phyloP scores from a whole-genome alignment of 73 alveolate genomes.

The Paramecium tetraurelia region DNA sequence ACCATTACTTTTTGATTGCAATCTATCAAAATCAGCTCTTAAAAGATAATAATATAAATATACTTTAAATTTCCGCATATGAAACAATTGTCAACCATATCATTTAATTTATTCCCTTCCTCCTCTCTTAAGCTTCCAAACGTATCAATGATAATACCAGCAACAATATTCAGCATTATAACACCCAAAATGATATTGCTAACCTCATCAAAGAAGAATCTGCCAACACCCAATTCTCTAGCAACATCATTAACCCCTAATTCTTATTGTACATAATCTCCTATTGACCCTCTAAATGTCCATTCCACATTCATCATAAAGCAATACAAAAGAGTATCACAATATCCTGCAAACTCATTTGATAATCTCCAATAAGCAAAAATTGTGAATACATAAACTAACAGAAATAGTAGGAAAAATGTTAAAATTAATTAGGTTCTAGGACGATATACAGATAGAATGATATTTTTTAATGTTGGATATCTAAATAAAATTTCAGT shows the following conservation, averaged over 20 bases:
- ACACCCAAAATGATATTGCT: slow-evolving; percentile 86
- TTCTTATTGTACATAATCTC: not conserved
- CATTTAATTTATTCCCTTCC: slow-evolving; percentile 78
- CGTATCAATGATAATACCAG: slow-evolving; percentile 98
- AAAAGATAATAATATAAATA: not conserved
- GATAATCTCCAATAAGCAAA: slow-evolving; percentile 80
- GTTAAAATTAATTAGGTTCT: slow-evolving; percentile 86
- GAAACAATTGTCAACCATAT: slow-evolving; percentile 87
- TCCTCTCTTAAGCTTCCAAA: slow-evolving; percentile 94
- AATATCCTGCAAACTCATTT: slow-evolving; percentile 82
- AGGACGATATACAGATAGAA: slow-evolving; percentile 84
- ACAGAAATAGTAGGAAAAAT: slow-evolving; percentile 81
- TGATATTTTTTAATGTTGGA: slow-evolving; percentile 87
- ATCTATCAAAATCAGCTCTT: slow-evolving; percentile 67
- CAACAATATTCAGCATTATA: slow-evolving; percentile 89
- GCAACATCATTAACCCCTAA: slow-evolving; percentile 50
- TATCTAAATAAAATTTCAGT: slow-evolving; percentile 84
- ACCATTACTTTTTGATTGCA: slow-evolving; percentile 61
- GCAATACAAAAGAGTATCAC: slow-evolving; percentile 80
- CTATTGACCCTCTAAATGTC: slow-evolving; percentile 77
- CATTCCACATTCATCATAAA: slow-evolving; percentile 82
- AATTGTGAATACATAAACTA: slow-evolving; percentile 86
- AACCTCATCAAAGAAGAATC: slow-evolving; percentile 87
- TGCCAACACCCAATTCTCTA: slow-evolving; percentile 68
- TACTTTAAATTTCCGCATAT: slow-evolving; percentile 93